Evolutionary conservation across 192 early-diverging fungal species (phyloP).

Genomic region (Umbelopsis ramanniana): DNA sequence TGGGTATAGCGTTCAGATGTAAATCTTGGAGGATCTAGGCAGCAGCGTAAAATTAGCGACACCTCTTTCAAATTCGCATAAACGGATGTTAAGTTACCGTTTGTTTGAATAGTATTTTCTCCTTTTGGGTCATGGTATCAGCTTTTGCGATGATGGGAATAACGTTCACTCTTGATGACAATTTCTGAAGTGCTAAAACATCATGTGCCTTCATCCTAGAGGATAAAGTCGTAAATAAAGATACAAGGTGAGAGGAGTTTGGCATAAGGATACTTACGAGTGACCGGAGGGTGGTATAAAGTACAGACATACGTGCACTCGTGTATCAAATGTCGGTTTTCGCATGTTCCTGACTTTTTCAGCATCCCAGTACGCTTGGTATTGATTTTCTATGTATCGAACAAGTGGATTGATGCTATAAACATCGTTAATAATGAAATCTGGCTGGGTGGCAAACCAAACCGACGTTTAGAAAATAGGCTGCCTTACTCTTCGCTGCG

Average conservation of each 20-base stretch:
- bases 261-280: constrained; percentile 49
- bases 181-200: constrained; percentile 64
- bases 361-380: constrained; percentile 84
- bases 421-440: background rate
- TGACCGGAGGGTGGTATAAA: constrained; percentile 97
- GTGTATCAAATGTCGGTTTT: constrained; percentile 81
- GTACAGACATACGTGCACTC: constrained; percentile 95
- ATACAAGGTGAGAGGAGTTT: background rate
- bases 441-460: constrained; percentile 35
- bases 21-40: constrained; percentile 67
- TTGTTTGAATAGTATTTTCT: constrained; percentile 66
- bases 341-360: constrained; percentile 78
- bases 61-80: background rate
- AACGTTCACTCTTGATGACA: constrained; percentile 79
- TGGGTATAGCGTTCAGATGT: constrained; percentile 61
- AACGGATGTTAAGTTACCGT: constrained; percentile 50
- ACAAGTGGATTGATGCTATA: constrained; percentile 88
- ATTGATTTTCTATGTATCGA: constrained; percentile 97
- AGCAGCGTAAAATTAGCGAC: background rate
- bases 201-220: constrained; percentile 61
- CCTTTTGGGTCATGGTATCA: constrained; percentile 72
- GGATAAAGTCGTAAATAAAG: background rate
- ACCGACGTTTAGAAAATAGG: constrained; percentile 54
- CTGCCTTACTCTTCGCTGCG: constrained; percentile 71
- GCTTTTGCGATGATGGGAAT: constrained; percentile 87